These are phyloP conservation scores for Phytopythium chamaehyphon DNA, from an alignment of 352 stramenopile genomes.

Conservation along the genomic window DNA sequence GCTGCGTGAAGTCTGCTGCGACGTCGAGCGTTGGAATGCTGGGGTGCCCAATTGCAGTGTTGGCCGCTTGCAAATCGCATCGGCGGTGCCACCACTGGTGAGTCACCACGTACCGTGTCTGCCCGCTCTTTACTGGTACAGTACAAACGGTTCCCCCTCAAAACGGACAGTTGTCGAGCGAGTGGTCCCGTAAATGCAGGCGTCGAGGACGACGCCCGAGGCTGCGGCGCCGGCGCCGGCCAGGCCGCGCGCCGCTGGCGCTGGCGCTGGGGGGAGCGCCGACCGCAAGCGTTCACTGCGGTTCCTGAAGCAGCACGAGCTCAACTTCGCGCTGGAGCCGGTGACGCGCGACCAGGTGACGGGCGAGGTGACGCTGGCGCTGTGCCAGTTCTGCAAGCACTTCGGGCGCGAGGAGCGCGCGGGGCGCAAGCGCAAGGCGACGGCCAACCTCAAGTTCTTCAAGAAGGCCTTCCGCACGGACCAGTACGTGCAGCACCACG, in stretches of 20 bases:
- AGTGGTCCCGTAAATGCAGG: constrained; percentile 6
- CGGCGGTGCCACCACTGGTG: too few relatives aligned
- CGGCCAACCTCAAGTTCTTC: constrained; percentile 68
- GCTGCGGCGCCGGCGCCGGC: not conserved
- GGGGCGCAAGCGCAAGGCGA: constrained; percentile 48
- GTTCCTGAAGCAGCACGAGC: constrained; percentile 45
- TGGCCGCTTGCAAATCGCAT: too few relatives aligned
- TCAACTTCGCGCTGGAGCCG: constrained; percentile 48
- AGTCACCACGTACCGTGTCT: too few relatives aligned
- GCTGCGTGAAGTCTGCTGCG: too few relatives aligned
- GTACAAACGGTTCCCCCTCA: too few relatives aligned
- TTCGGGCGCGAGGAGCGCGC: constrained; percentile 55
- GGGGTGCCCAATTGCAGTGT: too few relatives aligned
- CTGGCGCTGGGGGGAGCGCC: too few relatives aligned
- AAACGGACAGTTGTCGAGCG: too few relatives aligned
- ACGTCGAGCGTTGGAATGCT: too few relatives aligned
- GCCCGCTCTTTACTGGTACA: too few relatives aligned
- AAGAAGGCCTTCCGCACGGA: constrained; percentile 59
- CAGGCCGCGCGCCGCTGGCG: not conserved
- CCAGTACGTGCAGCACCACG: constrained; percentile 69
- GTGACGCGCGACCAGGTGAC: constrained; percentile 38
- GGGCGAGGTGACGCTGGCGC: constrained; percentile 37
- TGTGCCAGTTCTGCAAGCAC: constrained; percentile 65
- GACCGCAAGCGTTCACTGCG: constrained; percentile 34
- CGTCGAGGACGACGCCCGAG: not conserved